These are phyloP conservation scores for Phytophthora sojae DNA, from an alignment of 352 stramenopile genomes.

Conservation along the genomic window DNA sequence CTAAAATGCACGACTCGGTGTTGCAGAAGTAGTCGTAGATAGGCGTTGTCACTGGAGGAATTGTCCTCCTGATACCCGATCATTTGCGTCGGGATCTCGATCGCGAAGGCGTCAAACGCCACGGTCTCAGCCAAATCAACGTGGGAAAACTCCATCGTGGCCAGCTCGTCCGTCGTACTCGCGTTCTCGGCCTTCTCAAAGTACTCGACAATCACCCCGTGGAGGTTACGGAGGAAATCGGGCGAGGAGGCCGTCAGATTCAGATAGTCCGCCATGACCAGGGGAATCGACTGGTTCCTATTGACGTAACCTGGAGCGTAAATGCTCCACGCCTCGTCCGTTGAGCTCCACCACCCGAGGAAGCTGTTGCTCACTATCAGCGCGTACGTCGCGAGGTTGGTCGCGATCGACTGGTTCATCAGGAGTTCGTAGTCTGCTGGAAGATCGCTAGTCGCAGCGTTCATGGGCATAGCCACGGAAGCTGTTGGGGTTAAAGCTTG, in stretches of 20 bases:
- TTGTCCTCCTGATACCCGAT: slow-evolving; percentile 9
- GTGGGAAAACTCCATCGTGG: slow-evolving; percentile 18
- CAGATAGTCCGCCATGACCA: slow-evolving; percentile 3
- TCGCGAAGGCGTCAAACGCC: slow-evolving; percentile 14
- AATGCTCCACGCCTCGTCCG: not conserved
- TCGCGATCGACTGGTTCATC: not conserved
- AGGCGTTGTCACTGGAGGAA: slow-evolving; percentile 10
- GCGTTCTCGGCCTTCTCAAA: slow-evolving; percentile 10
- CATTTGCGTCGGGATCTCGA: slow-evolving; percentile 17
- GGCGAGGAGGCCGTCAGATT: not conserved
- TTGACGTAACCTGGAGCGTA: not conserved
- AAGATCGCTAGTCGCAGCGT: not conserved
- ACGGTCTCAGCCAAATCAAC: slow-evolving; percentile 4
- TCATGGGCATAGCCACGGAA: slow-evolving; percentile 3
- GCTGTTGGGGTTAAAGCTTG: not conserved
- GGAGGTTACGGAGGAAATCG: not conserved
- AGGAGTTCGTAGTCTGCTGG: not conserved
- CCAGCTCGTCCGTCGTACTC: slow-evolving; percentile 7
- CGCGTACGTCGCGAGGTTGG: slow-evolving; percentile 3
- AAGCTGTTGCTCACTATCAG: slow-evolving; percentile 7
- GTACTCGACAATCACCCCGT: not conserved
- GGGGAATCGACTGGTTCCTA: not conserved
- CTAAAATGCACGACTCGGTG: not conserved
- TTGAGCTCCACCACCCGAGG: slow-evolving; percentile 2
- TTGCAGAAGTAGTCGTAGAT: not conserved